Base-by-base conservation (phyloP, 2,329 filamentous ascomycete genomes). In the Cercospora beticola region DNA sequence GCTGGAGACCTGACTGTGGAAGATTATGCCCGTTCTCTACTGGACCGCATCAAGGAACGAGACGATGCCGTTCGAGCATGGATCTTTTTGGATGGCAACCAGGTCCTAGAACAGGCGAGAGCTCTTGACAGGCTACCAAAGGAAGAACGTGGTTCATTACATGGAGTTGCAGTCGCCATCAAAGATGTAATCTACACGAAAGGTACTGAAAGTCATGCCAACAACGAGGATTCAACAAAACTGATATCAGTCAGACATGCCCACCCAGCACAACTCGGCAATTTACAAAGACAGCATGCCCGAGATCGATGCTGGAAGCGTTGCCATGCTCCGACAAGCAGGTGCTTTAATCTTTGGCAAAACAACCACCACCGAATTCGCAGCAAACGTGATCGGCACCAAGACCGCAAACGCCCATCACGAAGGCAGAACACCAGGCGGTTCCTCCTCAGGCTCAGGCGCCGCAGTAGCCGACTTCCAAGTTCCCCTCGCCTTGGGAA, bases 391-490 rank as follows among this genome's bases (percentile, higher is more conserved):
- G 0, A 77, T 81, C 14, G 88, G 88, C 0, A 82, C 81, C 62
- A 74, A 74, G 40, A 88, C 87, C 0, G 75, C 78, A 3, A 92
- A 92, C 74, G 87, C 89, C 0, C 85, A 86, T 69, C 80, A 85
- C 68, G 68, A 79, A 0, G 68, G 67, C 0, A 82, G 84, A 4
- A 91, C 89, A 0, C 89, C 89, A 0, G 89, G 89, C 0, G 89
- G 89, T 57, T 91, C 89, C 0, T 90, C 88, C 0, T 87, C 88
- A 0, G 89, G 90, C 0, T 90, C 89, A 0, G 89, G 83, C 0
- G 88, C 89, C 0, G 88, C 87, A 0, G 88, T 92, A 0, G 89
- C 81, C 6, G 89, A 91, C 70, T 85, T 86, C 63, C 89, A 91
- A 70, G 85, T 84, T 0, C 87, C 88, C 0, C 73, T 91, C 10